Base-by-base conservation (phyloP, 495 filamentous ascomycete genomes). In the Penicillium angulare region DNA sequence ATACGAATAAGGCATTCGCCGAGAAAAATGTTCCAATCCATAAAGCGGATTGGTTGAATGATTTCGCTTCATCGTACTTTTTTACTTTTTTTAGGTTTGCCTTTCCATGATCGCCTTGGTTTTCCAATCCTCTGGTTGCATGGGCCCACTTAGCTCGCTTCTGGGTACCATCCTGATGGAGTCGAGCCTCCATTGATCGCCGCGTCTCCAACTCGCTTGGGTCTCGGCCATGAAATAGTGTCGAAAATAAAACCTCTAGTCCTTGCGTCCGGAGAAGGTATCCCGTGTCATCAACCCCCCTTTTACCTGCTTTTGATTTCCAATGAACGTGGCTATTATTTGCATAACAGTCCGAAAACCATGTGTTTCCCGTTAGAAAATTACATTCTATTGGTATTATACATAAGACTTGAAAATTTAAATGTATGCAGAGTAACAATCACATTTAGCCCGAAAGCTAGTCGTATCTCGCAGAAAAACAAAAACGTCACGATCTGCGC, bases 281-380 rank as follows among this genome's bases (percentile, higher is more conserved):
- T 23, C 38, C 27, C 12, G 15, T 23, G 32, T 17, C 31, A 36
- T 26, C n/a, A 13, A 29, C 21, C 13, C 31, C 35, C 43, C 2
- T 17, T 7, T 39, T 35, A 10, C 36, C 24, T 36, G 36, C 31
- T 39, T 32, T 31, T 24, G 24, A 20, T 7, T 35, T 35, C 33
- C 9, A 29, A 29, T 10, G 9, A 53, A 60, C 57, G 57, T 57
- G 57, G 57, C 49, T 29, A 47, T 60, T 24, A 34, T 47, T 20
- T 34, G 47, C 57, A 53, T 43, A 31, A 31, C 13, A 21, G 39
- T 43, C 2, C 27, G 5, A 27, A 27, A 49, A 20, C 45, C 31
- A 41, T 41, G 38, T 41, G 38, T 23, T 16, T 41, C 6, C 3
- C 9, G 20, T 31, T 31, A 31, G 27, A 31, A 31, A 9, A 12